Evolutionary conservation across 208 protist genomes (phyloP).

Genomic region (Wallacemonas sp.): DNA sequence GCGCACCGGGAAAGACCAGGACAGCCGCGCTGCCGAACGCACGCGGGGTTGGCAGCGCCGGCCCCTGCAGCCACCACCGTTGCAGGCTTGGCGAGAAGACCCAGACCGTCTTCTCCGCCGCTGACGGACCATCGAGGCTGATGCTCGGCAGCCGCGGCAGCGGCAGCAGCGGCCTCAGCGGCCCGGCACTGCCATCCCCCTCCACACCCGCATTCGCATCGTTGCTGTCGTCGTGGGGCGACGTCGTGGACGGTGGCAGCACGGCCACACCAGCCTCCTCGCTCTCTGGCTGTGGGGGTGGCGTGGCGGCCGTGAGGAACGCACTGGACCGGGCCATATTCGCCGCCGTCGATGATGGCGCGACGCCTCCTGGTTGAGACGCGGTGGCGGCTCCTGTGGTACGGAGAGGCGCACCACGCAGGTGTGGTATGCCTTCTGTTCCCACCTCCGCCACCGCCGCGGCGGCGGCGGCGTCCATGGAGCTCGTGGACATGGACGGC

Average conservation of each 20-base stretch:
- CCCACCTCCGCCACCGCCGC: neutral
- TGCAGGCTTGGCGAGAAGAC: slow-evolving; percentile 38
- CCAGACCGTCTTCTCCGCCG: slow-evolving; percentile 44
- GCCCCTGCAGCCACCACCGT: slow-evolving; percentile 26
- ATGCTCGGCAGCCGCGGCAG: slow-evolving; percentile 22
- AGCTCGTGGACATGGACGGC: slow-evolving; percentile 13
- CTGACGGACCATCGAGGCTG: slow-evolving; percentile 19
- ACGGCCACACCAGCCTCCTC: too few relatives aligned
- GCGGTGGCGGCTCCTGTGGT: too few relatives aligned
- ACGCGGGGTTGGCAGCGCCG: slow-evolving; percentile 37
- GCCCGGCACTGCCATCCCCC: too few relatives aligned
- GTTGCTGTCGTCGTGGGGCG: too few relatives aligned
- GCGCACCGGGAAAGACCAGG: slow-evolving; percentile 28
- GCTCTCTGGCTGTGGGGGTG: neutral
- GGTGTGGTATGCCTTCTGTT: too few relatives aligned
- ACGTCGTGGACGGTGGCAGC: too few relatives aligned
- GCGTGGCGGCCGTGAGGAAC: neutral
- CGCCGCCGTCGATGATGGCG: neutral
- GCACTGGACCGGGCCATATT: neutral
- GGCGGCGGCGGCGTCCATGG: slow-evolving; percentile 7
- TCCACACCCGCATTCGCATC: too few relatives aligned
- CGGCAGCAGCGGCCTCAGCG: neutral
- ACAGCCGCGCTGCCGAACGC: slow-evolving; percentile 38
- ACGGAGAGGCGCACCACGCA: too few relatives aligned
- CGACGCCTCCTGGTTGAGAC: too few relatives aligned